Evolutionary conservation across 2,329 filamentous ascomycete species (phyloP).

Genomic region (Ceratocystis colombiana): DNA sequence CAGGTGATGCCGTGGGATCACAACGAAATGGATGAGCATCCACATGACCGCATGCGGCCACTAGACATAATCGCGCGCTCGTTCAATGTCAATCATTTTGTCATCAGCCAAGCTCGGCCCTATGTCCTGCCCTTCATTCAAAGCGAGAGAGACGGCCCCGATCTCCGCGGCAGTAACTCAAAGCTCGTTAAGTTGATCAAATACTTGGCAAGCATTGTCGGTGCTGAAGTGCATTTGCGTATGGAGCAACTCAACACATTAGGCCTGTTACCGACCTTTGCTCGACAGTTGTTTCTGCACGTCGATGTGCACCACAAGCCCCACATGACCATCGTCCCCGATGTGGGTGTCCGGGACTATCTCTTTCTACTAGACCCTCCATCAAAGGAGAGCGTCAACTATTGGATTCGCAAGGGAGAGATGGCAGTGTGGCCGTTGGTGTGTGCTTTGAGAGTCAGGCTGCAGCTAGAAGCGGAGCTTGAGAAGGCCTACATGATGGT

Average conservation of each 20-base stretch:
- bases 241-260: conserved; percentile 72
- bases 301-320: conserved; percentile 55
- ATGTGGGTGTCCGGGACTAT: conserved; percentile 64
- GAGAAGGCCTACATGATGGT: conserved; percentile 77
- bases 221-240: conserved; percentile 68
- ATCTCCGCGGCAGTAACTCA: conserved; percentile 49
- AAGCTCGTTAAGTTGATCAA: conserved; percentile 48
- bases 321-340: conserved; percentile 70
- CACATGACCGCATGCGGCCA: conserved; percentile 24
- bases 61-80: conserved; percentile 36
- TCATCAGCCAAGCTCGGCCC: conserved; percentile 82
- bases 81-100: conserved; percentile 92
- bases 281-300: conserved; percentile 69
- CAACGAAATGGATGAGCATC: conserved; percentile 24
- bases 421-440: conserved; percentile 85
- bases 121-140: conserved; percentile 80
- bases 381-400: conserved; percentile 61
- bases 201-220: conserved; percentile 56
- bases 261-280: conserved; percentile 56
- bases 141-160: conserved; percentile 68
- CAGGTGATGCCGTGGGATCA: conserved; percentile 58
- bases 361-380: conserved; percentile 72
- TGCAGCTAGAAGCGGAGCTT: conserved; percentile 76
- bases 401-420: conserved; percentile 81
- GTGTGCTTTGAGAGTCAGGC: conserved; percentile 68